Base-by-base conservation (phyloP, 2,329 filamentous ascomycete genomes). In the Apiospora arundinis region DNA sequence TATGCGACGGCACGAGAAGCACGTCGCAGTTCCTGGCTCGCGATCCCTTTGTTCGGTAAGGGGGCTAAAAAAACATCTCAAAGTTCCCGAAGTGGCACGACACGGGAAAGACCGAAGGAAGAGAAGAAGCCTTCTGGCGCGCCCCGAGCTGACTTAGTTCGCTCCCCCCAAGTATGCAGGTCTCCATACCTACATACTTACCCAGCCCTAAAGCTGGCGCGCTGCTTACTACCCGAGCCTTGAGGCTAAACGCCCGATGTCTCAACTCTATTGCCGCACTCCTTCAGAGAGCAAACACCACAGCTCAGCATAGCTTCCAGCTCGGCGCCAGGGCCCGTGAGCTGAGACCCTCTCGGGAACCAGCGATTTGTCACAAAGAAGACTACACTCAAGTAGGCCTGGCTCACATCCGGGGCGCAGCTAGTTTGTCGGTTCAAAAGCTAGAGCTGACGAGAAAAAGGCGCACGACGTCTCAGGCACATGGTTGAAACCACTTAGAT, bases 201-300 rank as follows among this genome's bases (percentile, higher is more conserved):
- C 40, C 32, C 56, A 40, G 32, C 32, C 32, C 56, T 63, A n/a
- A 63, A 40, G 18, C 18, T 48, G 32, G 56, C 28, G 52, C 25
- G 18, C 56, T 40, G 56, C 32, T 63, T 63, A 40, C 56, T 63
- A 40, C 56, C 56, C 56, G 32, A 32, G 18, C 21, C 32, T 40
- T 40, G 56, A 63, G 56, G 28, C 28, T 63, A 63, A 63, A 63
- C 56, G 56, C 56, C 56, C 56, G 56, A 40, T 63, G 56, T 63
- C 56, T 63, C 28, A 63, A 63, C 56, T n/a, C 28, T 63, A n/a
- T 63, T 63, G 56, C 56, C 18, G 56, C 28, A 45, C 12, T 45
- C 42, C 42, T 14, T 45, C 14, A 37, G 49, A 32, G 25, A 56
- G 25, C 49, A 56, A 56, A 56, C 23, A 21, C n/a, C 6, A 63